Conservation (phyloP, 1,284 basidiomycete species). For the Rhizoctonia solani region DNA sequence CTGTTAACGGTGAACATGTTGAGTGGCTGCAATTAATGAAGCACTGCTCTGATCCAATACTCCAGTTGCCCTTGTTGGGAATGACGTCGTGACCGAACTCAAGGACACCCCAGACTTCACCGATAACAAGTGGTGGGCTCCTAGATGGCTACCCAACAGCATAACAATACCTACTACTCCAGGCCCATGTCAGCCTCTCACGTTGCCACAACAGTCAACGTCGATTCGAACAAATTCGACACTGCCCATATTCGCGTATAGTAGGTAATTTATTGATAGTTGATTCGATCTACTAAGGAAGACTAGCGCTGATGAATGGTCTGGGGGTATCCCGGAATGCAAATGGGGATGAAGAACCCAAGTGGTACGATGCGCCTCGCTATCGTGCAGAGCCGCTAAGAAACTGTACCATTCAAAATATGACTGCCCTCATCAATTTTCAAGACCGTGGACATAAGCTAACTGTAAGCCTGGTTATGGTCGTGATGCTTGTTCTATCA, state of each 20-base stretch:
- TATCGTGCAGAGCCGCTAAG: constrained; percentile 13
- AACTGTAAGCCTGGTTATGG: no score
- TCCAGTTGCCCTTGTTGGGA: constrained; percentile 21
- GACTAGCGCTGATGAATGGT: constrained; percentile 6
- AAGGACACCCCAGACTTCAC: constrained; percentile 24
- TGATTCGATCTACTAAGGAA: not conserved
- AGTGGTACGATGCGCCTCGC: constrained; percentile 18
- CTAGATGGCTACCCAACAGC: constrained; percentile 6
- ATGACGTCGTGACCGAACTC: constrained; percentile 29
- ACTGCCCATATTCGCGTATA: constrained; percentile 22
- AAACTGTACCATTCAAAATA: constrained; percentile 28
- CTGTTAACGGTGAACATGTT: constrained; percentile 3
- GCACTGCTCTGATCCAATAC: not conserved
- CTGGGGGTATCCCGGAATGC: not conserved
- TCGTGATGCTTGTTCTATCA: not conserved
- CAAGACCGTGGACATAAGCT: constrained; percentile 19
- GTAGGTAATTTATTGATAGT: not conserved
- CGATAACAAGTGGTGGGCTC: constrained; percentile 25
- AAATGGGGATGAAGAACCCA: constrained; percentile 5
- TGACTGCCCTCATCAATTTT: constrained; percentile 27
- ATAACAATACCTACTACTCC: constrained; percentile 11
- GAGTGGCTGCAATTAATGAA: not conserved
- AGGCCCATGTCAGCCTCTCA: constrained; percentile 30
- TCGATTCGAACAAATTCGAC: constrained; percentile 28
- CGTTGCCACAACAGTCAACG: constrained; percentile 12